Conservation (phyloP, 345 rosid genomes). For the Eucalyptus polybractea region DNA sequence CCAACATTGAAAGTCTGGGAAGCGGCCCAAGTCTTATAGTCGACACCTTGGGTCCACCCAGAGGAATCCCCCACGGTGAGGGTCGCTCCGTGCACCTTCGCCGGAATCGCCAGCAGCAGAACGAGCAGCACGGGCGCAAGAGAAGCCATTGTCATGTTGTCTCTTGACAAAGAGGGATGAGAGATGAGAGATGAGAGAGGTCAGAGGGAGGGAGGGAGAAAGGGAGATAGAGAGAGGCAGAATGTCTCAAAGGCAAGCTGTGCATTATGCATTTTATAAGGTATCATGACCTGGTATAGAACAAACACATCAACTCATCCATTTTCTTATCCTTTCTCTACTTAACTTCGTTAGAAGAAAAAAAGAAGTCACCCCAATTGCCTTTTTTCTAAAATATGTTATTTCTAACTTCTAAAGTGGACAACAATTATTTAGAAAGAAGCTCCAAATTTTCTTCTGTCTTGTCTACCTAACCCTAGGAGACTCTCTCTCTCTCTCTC, state of each 20-base stretch:
- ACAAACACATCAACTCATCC: neutral
- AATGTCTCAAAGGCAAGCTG: neutral
- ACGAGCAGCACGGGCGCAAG: slow-evolving; percentile 15
- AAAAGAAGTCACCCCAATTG: neutral
- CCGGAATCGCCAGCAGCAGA: slow-evolving; percentile 11
- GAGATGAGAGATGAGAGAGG: neutral
- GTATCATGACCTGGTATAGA: neutral
- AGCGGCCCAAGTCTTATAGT: slow-evolving; percentile 16
- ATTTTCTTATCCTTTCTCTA: neutral
- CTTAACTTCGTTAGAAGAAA: neutral
- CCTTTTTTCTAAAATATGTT: neutral
- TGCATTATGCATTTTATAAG: neutral
- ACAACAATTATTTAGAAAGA: neutral
- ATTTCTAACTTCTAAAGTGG: neutral
- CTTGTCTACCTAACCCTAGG: neutral
- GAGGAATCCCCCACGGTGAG: slow-evolving; percentile 19
- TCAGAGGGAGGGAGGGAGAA: neutral
- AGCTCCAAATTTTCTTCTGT: neutral
- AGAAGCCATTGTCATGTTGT: neutral
- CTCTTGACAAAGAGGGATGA: neutral
- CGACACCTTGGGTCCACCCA: slow-evolving; percentile 19
- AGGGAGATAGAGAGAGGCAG: neutral
- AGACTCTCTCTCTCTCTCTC: neutral
- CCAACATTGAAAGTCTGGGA: slow-evolving; percentile 29
- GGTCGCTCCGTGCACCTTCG: slow-evolving; percentile 12